Percentiles rank a stretch among this genome's conserved stretches.
These are phyloP conservation scores for Apiospora aurea DNA, from an alignment of 2,329 filamentous ascomycete genomes.

Conservation along the genomic window DNA sequence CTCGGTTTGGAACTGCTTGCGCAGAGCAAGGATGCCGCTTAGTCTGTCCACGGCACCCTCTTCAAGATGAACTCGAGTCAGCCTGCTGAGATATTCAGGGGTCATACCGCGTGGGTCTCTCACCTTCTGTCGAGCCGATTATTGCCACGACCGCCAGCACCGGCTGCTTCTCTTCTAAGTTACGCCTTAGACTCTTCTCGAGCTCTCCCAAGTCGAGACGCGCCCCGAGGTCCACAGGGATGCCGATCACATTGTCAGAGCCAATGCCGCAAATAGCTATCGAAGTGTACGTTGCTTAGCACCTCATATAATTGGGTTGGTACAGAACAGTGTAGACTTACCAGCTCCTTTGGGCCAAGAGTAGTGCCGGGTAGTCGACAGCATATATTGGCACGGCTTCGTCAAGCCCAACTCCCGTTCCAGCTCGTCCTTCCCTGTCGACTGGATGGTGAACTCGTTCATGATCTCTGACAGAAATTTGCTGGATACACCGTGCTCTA, in stretches of 20 bases:
- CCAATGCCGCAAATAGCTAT: constrained; percentile 54
- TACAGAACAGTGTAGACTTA: constrained; percentile 34
- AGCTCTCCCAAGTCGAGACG: constrained; percentile 46
- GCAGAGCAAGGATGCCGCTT: constrained; percentile 45
- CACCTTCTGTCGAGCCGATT: constrained; percentile 54
- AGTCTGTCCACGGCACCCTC: constrained; percentile 55
- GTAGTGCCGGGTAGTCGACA: constrained; percentile 53
- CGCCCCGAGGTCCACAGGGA: constrained; percentile 49
- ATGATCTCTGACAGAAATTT: constrained; percentile 43
- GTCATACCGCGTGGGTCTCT: neutral
- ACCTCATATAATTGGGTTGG: neutral
- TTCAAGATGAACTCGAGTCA: constrained; percentile 22
- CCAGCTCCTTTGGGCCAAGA: constrained; percentile 57
- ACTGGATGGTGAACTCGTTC: constrained; percentile 47
- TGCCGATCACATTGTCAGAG: constrained; percentile 48
- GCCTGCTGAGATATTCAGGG: neutral
- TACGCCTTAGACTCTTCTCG: constrained; percentile 40
- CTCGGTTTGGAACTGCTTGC: constrained; percentile 47
- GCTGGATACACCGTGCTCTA: constrained; percentile 47
- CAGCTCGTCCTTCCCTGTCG: constrained; percentile 46
- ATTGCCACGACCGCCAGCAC: constrained; percentile 54
- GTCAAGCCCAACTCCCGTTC: constrained; percentile 43
- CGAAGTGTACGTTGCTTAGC: neutral
- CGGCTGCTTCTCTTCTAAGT: constrained; percentile 40
- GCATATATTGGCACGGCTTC: constrained; percentile 45